These are phyloP conservation scores for Fragaria ananassa DNA, from an alignment of 306 rosid species.

Conservation along the genomic window DNA sequence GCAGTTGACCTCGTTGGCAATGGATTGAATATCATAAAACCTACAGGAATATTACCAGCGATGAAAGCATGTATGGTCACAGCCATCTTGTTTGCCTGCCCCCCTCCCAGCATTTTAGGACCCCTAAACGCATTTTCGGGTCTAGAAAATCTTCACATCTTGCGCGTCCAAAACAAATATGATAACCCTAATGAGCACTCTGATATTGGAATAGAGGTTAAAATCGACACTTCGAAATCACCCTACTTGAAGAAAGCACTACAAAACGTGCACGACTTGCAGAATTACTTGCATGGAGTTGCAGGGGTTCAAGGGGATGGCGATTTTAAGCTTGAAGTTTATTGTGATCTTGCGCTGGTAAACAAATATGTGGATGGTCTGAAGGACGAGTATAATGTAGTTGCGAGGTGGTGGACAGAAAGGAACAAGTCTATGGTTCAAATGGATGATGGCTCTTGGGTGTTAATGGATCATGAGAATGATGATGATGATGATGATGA, in stretches of 20 bases:
- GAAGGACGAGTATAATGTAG: slow-evolving; percentile 6
- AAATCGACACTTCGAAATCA: slow-evolving; percentile 5
- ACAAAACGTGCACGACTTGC: not conserved
- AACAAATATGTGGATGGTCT: slow-evolving; percentile 15
- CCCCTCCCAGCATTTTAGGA: slow-evolving; percentile 10
- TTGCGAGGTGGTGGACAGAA: slow-evolving; percentile 20
- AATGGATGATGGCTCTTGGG: slow-evolving; percentile 20
- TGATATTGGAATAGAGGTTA: slow-evolving; percentile 1
- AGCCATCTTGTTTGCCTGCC: slow-evolving; percentile 2
- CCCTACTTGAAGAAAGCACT: slow-evolving; percentile 6
- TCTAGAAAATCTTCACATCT: slow-evolving; percentile 3
- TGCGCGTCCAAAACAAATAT: slow-evolving; percentile 10
- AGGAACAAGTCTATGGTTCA: slow-evolving; percentile 27
- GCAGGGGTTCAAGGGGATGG: slow-evolving; percentile 2
- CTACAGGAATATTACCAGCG: not conserved
- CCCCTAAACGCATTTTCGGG: not conserved
- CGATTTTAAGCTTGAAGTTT: not conserved
- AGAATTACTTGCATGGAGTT: slow-evolving; percentile 13
- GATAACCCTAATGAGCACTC: not conserved
- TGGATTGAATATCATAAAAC: not conserved
- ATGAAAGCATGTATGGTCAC: slow-evolving; percentile 9
- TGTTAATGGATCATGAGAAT: slow-evolving; percentile 12
- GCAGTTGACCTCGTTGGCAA: slow-evolving; percentile 19
- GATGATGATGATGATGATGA: not conserved
- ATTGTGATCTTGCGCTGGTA: slow-evolving; percentile 14